A percentile compares a stretch with the other conserved stretches of the same genome.
Evolutionary conservation across 1,139 yeast species (phyloP).

Genomic region (Scheffersomyces illinoinensis): DNA sequence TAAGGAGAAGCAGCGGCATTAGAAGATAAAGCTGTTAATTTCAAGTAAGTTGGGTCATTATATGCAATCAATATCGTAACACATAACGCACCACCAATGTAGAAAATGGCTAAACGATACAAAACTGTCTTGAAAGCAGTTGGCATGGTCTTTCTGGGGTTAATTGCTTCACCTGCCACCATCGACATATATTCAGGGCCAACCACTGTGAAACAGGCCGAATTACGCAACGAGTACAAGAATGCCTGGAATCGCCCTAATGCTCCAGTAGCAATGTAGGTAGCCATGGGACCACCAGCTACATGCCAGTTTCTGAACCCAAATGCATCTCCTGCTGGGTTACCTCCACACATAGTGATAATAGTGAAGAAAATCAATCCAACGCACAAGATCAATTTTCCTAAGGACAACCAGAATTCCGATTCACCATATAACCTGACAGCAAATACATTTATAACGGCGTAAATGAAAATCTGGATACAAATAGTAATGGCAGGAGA

Average conservation of each 20-base stretch:
- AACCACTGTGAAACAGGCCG: constrained; percentile 70
- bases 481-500: constrained; percentile 65
- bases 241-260: constrained; percentile 74
- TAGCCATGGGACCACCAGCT: constrained; percentile 52
- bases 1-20: constrained; percentile 42
- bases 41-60: constrained; percentile 37
- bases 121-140: constrained; percentile 78
- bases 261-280: constrained; percentile 53
- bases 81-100: constrained; percentile 51
- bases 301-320: constrained; percentile 68
- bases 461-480: constrained; percentile 63
- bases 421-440: constrained; percentile 75
- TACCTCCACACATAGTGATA: constrained; percentile 83
- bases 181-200: constrained; percentile 85
- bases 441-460: constrained; percentile 66
- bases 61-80: constrained; percentile 43
- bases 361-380: constrained; percentile 76
- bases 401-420: constrained; percentile 79
- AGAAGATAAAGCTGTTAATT: constrained; percentile 19
- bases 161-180: constrained; percentile 79
- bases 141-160: constrained; percentile 79
- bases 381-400: constrained; percentile 67
- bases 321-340: constrained; percentile 63
- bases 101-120: constrained; percentile 67
- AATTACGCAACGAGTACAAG: constrained; percentile 53